phyloP scores from a whole-genome alignment of 768 basidiomycete species.

The Pleurotus tuber-regium region DNA sequence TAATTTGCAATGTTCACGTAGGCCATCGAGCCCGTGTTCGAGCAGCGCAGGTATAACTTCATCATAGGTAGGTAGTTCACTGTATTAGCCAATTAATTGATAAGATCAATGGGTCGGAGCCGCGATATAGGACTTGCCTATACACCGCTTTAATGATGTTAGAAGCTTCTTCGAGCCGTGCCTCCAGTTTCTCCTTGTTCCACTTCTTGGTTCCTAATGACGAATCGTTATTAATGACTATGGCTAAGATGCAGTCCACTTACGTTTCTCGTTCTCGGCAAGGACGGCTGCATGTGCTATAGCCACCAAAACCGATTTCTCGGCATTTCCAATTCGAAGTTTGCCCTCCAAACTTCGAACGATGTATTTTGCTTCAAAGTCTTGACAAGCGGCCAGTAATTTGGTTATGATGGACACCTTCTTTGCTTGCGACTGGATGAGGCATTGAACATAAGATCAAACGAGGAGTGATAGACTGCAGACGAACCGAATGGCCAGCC shows the following conservation, averaged over 20 bases:
- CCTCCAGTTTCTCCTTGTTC: slow-evolving; percentile 68
- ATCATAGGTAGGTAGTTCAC: slow-evolving; percentile 93
- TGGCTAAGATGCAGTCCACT: slow-evolving; percentile 13
- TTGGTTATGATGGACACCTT: slow-evolving; percentile 96
- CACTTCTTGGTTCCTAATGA: slow-evolving; percentile 67
- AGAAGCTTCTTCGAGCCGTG: slow-evolving; percentile 73
- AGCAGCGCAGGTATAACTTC: slow-evolving; percentile 88
- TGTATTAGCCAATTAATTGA: slow-evolving; percentile 30
- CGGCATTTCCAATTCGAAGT: slow-evolving; percentile 94
- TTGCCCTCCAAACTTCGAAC: slow-evolving; percentile 96
- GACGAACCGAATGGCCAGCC: slow-evolving; percentile 71
- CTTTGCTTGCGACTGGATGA: slow-evolving; percentile 80
- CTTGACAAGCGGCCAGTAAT: slow-evolving; percentile 88
- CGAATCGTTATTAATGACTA: slow-evolving; percentile 8
- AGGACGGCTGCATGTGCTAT: slow-evolving; percentile 88
- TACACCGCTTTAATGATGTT: slow-evolving; percentile 87
- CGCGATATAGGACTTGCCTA: slow-evolving; percentile 51
- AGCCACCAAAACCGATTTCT: slow-evolving; percentile 93
- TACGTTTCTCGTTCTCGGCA: slow-evolving; percentile 69
- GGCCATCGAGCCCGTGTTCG: slow-evolving; percentile 65
- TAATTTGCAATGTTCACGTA: slow-evolving; percentile 79
- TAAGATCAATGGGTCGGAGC: slow-evolving; percentile 4
- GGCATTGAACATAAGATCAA: not conserved
- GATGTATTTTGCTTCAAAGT: slow-evolving; percentile 93
- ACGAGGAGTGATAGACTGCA: not conserved